A percentile compares a stretch with the other conserved stretches of the same genome.
phyloP scores from a whole-genome alignment of 306 rosid genomes.

The Vigna trinervia region DNA sequence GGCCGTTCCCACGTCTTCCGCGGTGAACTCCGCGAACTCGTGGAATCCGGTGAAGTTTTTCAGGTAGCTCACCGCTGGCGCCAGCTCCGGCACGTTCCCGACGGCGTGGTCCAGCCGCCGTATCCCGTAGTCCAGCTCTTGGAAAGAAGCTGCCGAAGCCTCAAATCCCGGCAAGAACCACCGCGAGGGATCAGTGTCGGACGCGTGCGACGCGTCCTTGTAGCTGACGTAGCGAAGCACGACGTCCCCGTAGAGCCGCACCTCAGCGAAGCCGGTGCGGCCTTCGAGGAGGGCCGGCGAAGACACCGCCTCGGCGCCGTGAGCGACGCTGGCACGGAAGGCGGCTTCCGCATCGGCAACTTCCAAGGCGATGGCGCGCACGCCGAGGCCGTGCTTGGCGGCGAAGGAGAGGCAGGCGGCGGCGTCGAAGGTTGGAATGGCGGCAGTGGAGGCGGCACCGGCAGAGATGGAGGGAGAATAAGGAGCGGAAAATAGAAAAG shows the following conservation, averaged over 20 bases:
- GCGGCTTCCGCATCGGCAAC: slow-evolving; percentile 77
- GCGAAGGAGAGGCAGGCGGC: slow-evolving; percentile 63
- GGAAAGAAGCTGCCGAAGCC: slow-evolving; percentile 49
- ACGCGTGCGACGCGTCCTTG: not conserved
- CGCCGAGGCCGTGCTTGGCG: slow-evolving; percentile 75
- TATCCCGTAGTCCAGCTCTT: slow-evolving; percentile 69
- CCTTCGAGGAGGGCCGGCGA: slow-evolving; percentile 58
- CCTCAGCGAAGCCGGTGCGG: slow-evolving; percentile 63
- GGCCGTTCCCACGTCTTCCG: slow-evolving; percentile 87
- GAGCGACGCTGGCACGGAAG: slow-evolving; percentile 58
- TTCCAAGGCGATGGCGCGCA: slow-evolving; percentile 77
- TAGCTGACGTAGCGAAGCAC: slow-evolving; percentile 84
- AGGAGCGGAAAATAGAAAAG: slow-evolving; percentile 88
- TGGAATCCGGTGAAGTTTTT: slow-evolving; percentile 78
- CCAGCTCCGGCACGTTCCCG: slow-evolving; percentile 78
- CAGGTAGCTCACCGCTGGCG: slow-evolving; percentile 55
- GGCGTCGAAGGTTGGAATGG: slow-evolving; percentile 68
- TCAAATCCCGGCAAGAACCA: slow-evolving; percentile 86
- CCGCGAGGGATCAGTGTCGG: slow-evolving; percentile 42
- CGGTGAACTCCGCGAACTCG: slow-evolving; percentile 95
- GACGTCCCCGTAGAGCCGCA: slow-evolving; percentile 84
- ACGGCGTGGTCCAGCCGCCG: slow-evolving; percentile 90
- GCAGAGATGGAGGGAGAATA: slow-evolving; percentile 68
- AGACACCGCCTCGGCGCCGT: slow-evolving; percentile 64
- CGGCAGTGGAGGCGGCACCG: slow-evolving; percentile 52